These are phyloP conservation scores for Podaxis sp. DNA, from an alignment of 768 basidiomycete genomes.

Conservation along the genomic window DNA sequence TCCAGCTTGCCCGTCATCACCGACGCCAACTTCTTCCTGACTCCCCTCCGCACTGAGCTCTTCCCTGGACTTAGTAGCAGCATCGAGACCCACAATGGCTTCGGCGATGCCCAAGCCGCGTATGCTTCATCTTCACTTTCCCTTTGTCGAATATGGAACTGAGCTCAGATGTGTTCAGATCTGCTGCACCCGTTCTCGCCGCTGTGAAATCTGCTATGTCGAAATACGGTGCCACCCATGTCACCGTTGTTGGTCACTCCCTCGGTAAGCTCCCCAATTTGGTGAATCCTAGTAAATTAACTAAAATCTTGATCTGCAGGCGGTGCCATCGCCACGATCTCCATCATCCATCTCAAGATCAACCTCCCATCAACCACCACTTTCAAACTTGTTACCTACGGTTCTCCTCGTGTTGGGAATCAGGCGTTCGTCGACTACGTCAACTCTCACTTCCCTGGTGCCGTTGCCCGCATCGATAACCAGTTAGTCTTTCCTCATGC, in stretches of 20 bases:
- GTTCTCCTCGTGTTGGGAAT: constrained; percentile 44
- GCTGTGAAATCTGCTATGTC: constrained; percentile 38
- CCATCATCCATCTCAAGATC: constrained; percentile 52
- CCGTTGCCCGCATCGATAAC: constrained; percentile 24
- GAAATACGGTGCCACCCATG: constrained; percentile 29
- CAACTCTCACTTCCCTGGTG: constrained; percentile 20
- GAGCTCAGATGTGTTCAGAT: constrained; percentile 25
- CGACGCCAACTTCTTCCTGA: constrained; percentile 35
- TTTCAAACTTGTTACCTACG: constrained; percentile 39
- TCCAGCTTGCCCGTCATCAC: constrained; percentile 37
- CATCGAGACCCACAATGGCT: constrained; percentile 45
- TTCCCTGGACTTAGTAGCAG: constrained; percentile 44
- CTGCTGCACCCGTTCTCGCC: constrained; percentile 38
- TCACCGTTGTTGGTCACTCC: constrained; percentile 45
- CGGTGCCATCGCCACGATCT: constrained; percentile 43
- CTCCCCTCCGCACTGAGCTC: constrained; percentile 30
- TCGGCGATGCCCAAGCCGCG: constrained; percentile 40
- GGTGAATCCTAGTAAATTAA: not conserved
- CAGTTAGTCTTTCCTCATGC: constrained; percentile 14
- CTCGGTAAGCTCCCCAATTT: constrained; percentile 28
- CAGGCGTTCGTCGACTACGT: constrained; percentile 27
- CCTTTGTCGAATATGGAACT: not conserved
- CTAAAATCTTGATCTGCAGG: constrained; percentile 24
- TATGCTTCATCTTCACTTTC: constrained; percentile 19
- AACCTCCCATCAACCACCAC: constrained; percentile 39